Evolutionary conservation across 148 eudicot genomes (phyloP), one percentile per base, ranked within the genome.

Genomic region (Hydrangea macrophylla): DNA sequence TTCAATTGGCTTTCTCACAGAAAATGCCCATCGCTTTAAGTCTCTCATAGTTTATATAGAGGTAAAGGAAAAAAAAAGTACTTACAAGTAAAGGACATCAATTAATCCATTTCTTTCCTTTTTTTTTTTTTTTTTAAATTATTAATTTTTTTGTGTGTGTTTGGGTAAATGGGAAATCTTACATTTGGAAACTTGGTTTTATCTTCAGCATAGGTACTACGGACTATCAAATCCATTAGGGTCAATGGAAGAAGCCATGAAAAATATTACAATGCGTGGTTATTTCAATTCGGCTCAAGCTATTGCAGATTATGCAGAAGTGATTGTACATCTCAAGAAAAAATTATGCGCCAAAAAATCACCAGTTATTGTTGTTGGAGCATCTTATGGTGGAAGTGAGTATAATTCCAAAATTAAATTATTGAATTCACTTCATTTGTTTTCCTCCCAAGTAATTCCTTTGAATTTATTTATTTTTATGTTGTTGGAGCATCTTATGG

Each of bases 251-350:
- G 40, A 62, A 48, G 64, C 30, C 3, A 1, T 75, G 54, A 56
- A 33, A 15, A 68, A 74, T 55, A 33, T 32, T 30, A 62, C 27
- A 7, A 2, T 60, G 25, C 74, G 78, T 8, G 78, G 78, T 5
- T 75, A 69, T 53, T 70, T 75, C 22, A 75, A 57, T 28, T 84
- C 85, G 2, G 79, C 79, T 10, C 88, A 84, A 76, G 88, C 85
- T 9, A 22, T 84, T 13, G 83, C 83, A 24, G 88, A 84, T 75
- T 84, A 68, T 56, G 88, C 88, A 28, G 80, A 84, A 56, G 33
- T 84, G 3, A 62, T 84, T 32, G 2, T 69, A 17, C 54, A 81
- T 55, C 30, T 81, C 9, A 84, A 75, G 80, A 26, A 70, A 31
- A 65, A 42, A 18, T 72, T 76, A 23, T 54, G 73, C 1, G 83